phyloP scores from a whole-genome alignment of 768 basidiomycete genomes.

The Phylloporus sp. region DNA sequence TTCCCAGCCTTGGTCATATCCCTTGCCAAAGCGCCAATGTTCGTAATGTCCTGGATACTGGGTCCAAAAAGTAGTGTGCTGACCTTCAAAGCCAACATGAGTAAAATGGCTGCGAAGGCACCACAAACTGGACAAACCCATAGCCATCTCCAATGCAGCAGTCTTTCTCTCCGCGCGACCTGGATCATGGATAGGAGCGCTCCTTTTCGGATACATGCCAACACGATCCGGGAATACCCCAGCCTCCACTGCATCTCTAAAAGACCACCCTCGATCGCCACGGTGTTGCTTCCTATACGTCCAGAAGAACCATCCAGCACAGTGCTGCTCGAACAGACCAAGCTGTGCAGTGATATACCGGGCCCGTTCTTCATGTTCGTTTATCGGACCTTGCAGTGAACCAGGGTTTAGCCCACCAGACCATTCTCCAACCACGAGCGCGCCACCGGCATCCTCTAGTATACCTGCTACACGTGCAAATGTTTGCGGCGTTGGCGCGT shows the following conservation, averaged over 20 bases:
- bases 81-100: constrained; percentile 25
- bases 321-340: constrained; percentile 53
- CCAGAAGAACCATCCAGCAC: constrained; percentile 83
- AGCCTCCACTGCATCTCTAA: constrained; percentile 55
- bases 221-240: constrained; percentile 57
- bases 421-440: constrained; percentile 73
- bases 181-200: constrained; percentile 12
- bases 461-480: constrained; percentile 36
- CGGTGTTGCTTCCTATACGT: constrained; percentile 66
- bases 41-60: constrained; percentile 54
- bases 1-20: constrained; percentile 68
- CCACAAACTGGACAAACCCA: constrained; percentile 23
- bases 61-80: constrained; percentile 40
- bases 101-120: constrained; percentile 16
- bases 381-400: constrained; percentile 45
- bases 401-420: constrained; percentile 68
- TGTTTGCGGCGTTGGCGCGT: constrained; percentile 36
- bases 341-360: constrained; percentile 61
- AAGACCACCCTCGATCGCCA: constrained; percentile 73
- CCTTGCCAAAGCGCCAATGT: constrained; percentile 62
- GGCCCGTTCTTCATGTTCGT: constrained; percentile 39
- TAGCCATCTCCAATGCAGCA: constrained; percentile 27
- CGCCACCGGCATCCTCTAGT: constrained; percentile 40
- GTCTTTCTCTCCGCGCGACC: constrained; percentile 27
- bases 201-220: constrained; percentile 35